Evolutionary conservation across 768 basidiomycete species (phyloP), one percentile per base, ranked within the genome.

Genomic region (Collybia sordida): DNA sequence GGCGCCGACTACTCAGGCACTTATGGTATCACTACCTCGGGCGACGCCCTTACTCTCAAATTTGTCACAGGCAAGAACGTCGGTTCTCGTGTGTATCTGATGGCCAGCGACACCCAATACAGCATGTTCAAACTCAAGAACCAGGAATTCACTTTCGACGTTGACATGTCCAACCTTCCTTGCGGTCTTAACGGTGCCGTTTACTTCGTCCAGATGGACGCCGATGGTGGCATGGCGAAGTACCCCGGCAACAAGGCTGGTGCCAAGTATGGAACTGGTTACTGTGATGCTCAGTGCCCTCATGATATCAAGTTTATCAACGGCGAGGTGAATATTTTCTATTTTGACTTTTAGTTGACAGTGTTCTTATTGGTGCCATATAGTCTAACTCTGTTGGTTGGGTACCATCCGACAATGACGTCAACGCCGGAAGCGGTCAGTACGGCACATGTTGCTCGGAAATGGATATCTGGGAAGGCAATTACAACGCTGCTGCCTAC

Each of bases 271-370:
- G 80, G 81, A 39, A 81, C 80, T 14, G 82, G 82, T 9, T 83
- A 83, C 67, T 82, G 82, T 62, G 82, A 83, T 63, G 72, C 81
- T 14, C 81, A 84, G 65, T 84, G 82, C 67, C 82, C 81, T 15
- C 66, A 69, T 31, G 80, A 81, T 58, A 71, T 82, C 66, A 82
- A 82, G 63, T 82, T 82, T 65, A 81, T 84, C 63, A 73, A 80
- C 63, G 82, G 82, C 56, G 59, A 68, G 68, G 79, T 79, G 47
- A 71, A 59, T 27, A 19, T 17, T 36, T 36, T 19, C 17, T 36
- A 22, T 24, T 6, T 9, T 12, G 0, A 14, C 23, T 17, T 25
- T 9, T 35, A n/a, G 31, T 35, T 3, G 21, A 35, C 18, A 44
- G 14, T 6, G 4, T 31, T 31, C 27, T 27, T 15, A 31, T 15